Base-by-base conservation (phyloP, 192 early-diverging fungal species). In the Mortierella alpina region DNA sequence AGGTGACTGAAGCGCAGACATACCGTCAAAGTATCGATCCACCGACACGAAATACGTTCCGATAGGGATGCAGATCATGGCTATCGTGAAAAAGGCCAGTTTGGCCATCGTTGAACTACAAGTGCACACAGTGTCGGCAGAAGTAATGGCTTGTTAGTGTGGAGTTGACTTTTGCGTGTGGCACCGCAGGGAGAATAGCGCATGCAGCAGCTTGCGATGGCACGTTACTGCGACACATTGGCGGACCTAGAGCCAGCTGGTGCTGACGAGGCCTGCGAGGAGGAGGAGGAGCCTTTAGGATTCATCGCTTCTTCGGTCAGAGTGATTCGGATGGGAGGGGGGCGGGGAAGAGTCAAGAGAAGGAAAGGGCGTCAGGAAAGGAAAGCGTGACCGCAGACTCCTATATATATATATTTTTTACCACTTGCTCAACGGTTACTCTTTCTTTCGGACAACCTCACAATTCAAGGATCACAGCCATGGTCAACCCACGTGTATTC, bases 401-500 rank as follows among this genome's bases (percentile, higher is more conserved):
- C n/a, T 9, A 20, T 11, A 23, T 41, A 15, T 13, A 11, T 40
- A 59, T 8, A 2, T 23, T 41, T 14, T 42, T 17, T 59, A 42
- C 7, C 12, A 31, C 15, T 58, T 31, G 13, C 17, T 41, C 41
- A 41, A 18, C n/a, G 22, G 9, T 44, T 63, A 17, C 22, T 40
- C 5, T 63, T 64, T 23, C 15, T 31, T n/a, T 31, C 48, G 22
- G 14, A 31, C 48, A 20, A 23, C 31, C 20, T 39, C 39, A 31
- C 39, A 17, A 12, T 6, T 7, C 20, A 18, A 31, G 5, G 10
- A 49, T 39, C 41, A 39, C 14, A 46, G 44, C 44, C 41, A 75
- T 75, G 73, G 66, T 88, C 42, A 90, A 90, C 79, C 88, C 88
- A 41, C 85, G 88, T 50, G 86, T 90, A 2, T 90, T 88, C 60